Evolutionary conservation across 306 rosid genomes (phyloP), one percentile per base, ranked within the genome.

Genomic region (Prunus dulcis): DNA sequence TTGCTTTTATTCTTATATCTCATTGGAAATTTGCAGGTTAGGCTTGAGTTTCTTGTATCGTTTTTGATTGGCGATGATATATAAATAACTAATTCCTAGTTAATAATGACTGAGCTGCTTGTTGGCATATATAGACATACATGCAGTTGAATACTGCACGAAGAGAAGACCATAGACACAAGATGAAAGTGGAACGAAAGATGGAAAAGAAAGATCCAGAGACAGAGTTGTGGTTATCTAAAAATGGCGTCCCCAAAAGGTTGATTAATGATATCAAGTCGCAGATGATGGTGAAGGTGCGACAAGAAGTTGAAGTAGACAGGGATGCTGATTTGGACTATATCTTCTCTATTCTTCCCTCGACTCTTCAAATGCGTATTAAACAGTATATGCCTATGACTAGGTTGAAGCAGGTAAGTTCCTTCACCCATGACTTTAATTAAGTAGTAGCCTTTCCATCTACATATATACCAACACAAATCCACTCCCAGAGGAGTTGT

Each of bases 21-120:
- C 69, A 81, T 81, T 6, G 84, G 80, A 28, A 81, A 69, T 56
- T 51, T 81, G 55, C 81, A 81, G 84, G 84, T 81, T 32, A 32
- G 34, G 34, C 6, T 32, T 32, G 34, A 32, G 34, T 32, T 30
- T 30, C 34, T 30, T 30, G 34, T 30, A 4, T 30, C 34, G 34
- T 30, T 30, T 30, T 30, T 30, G 4, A 30, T 30, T 30, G 34
- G 34, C 34, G 4, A 30, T 30, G 34, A 30, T 30, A 30, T 30
- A 30, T 30, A 30, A 30, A 30, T 30, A 30, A 30, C 34, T 30
- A 30, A 4, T 30, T 30, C 34, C 34, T 30, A 4, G 34, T 30
- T 30, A 30, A 30, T 30, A 4, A 30, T 30, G 34, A 30, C 34
- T 30, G 34, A 30, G 34, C 34, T 30, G 34, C 22, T 18, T 55